phyloP scores from a whole-genome alignment of 225 moss, liverwort and hornwort genomes.

The Polytrichum commune region DNA sequence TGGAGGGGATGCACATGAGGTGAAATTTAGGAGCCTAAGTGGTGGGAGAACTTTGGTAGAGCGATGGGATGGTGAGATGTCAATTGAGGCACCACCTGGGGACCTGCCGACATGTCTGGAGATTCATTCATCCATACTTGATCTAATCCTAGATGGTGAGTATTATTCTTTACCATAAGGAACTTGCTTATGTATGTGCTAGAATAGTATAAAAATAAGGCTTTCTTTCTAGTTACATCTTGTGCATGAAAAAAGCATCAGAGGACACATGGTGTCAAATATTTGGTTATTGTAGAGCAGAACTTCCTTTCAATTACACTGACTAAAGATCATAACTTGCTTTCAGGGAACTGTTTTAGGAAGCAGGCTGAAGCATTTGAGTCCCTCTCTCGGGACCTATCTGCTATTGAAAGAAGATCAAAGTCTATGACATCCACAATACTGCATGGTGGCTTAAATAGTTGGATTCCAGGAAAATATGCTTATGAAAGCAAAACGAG shows the following conservation, averaged over 20 bases:
- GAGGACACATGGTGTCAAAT: too few relatives aligned
- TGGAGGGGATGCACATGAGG: constrained; percentile 16
- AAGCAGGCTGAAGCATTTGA: constrained; percentile 59
- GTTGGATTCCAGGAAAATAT: constrained; percentile 40
- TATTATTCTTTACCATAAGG: not conserved
- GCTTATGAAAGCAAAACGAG: not conserved
- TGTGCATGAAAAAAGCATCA: too few relatives aligned
- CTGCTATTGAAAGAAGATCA: constrained; percentile 66
- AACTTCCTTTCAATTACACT: not conserved
- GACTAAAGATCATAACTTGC: not conserved
- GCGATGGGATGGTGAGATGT: constrained; percentile 75
- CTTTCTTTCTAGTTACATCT: too few relatives aligned
- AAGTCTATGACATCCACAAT: constrained; percentile 55
- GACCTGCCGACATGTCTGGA: constrained; percentile 49
- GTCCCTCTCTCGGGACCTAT: constrained; percentile 49
- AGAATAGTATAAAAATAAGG: not conserved
- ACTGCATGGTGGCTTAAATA: constrained; percentile 38
- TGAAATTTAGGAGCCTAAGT: constrained; percentile 13
- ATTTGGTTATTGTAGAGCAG: too few relatives aligned
- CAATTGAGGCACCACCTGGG: constrained; percentile 56
- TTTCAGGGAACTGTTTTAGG: constrained; percentile 57
- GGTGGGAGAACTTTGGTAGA: constrained; percentile 51
- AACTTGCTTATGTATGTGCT: not conserved
- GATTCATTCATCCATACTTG: constrained; percentile 62
- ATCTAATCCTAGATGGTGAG: constrained; percentile 66